Base-by-base conservation (phyloP, 2,329 filamentous ascomycete species). In the Teratosphaeria nubilosa region DNA sequence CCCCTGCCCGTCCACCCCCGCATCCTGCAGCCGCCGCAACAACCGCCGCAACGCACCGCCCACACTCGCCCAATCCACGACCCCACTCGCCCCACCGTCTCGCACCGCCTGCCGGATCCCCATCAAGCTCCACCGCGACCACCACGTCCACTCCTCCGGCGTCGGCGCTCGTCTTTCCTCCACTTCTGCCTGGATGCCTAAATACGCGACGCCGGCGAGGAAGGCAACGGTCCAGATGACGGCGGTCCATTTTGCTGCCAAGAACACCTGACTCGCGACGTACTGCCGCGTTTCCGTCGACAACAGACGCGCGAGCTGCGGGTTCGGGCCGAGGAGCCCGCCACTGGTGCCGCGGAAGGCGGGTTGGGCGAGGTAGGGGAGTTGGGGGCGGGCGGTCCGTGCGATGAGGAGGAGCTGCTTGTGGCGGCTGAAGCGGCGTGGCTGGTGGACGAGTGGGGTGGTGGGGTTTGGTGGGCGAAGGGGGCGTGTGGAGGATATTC, bases 91-190 rank as follows among this genome's bases (percentile, higher is more conserved):
- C 78, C 51, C 84, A 10, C 80, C 78, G 50, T 84, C 78, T 61
- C 82, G 80, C 55, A 81, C 78, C 57, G 80, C 81, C 65, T 80
- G 78, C 4, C 59, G 53, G 1, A 60, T 59, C 34, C 82, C 80
- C 48, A 90, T 82, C 61, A 88, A 79, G 45, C 80, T 78, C 73
- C 87, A 82, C 25, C 90, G 80, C 52, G 87, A 89, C 63, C 83
- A 74, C 72, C 85, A 87, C 0, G 77, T 77, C 90, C 91, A 96
- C 70, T 95, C 91, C 27, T 82, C 81, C 1, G 92, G 91, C 1
- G 90, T 91, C 0, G 91, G 91, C 70, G 86, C 89, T 56, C 82
- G 78, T 53, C 86, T 81, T 74, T 96, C 91, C 51, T 89, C 77
- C 60, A 80, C 77, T 72, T 95, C 90, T 67, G 91, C 86, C 68